Base-by-base conservation (phyloP, 176 grass and related monocot species). In the Oryza glaberrima region DNA sequence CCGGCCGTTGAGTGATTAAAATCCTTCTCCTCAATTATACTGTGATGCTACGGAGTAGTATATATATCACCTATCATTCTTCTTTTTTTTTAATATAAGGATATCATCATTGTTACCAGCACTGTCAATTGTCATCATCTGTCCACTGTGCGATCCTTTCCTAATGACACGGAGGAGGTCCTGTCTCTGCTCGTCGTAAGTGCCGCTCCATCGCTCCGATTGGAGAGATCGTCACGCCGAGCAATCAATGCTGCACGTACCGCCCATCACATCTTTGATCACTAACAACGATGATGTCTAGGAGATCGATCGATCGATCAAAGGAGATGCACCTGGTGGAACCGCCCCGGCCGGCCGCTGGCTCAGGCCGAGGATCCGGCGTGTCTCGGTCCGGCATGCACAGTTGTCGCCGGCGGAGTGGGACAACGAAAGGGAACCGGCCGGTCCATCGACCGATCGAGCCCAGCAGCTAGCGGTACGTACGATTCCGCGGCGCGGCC, bases 401-500 rank as follows among this genome's bases (percentile, higher is more conserved):
- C 67, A 65, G 64, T 72, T 79, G 64, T 81, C 26, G 78, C 65
- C 54, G 36, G 34, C 54, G 36, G 34, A 40, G 38, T 51, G 73
- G 79, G 51, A 77, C 71, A 76, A 48, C 6, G 40, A 60, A 25
- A 17, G 36, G 71, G 70, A 58, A 9, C 17, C 54, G 17, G 54
- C 54, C 17, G 54, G 54, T 58, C 54, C 54, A 58, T 58, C 54
- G 17, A 8, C 54, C 54, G 54, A 58, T 58, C 17, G 54, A 58
- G 54, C 54, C 54, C 54, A 58, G 17, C 54, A 20, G 28, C 28
- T 30, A 30, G 54, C 54, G 54, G 54, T 58, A 17, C 52, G 51
- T 20, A 58, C 17, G 51, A 54, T 84, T 81, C 77, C 87, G 14
- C 25, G 69, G 19, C 36, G 69, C n/a, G 2, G 25, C 87, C 81